These are phyloP conservation scores for Pseudoperonospora humuli DNA, from an alignment of 352 stramenopile species.

Conservation along the genomic window DNA sequence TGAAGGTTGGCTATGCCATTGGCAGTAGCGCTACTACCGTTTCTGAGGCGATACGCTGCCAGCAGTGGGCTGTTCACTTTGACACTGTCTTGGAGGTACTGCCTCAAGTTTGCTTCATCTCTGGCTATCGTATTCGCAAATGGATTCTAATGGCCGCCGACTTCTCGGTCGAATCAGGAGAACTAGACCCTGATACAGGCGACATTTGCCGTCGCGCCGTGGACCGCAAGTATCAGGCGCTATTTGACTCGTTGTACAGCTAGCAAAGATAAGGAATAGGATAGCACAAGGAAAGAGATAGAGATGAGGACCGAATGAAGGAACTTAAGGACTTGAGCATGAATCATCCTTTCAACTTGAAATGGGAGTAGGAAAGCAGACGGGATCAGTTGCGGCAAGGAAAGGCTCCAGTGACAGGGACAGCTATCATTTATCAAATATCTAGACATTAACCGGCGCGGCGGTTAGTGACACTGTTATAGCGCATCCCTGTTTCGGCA, in stretches of 20 bases:
- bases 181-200: slow-evolving; percentile 59
- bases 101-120: slow-evolving; percentile 36
- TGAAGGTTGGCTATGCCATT: slow-evolving; percentile 29
- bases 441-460: no score
- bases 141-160: slow-evolving; percentile 71
- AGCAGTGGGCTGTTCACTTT: slow-evolving; percentile 71
- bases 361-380: no score
- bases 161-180: slow-evolving; percentile 58
- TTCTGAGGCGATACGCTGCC: slow-evolving; percentile 53
- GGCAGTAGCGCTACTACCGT: slow-evolving; percentile 42
- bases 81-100: slow-evolving; percentile 53
- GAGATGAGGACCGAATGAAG: not conserved
- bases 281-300: not conserved
- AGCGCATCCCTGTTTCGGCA: no score
- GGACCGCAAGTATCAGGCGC: slow-evolving; percentile 61
- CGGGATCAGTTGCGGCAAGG: no score
- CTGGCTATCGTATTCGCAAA: slow-evolving; percentile 59
- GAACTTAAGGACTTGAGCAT: not conserved
- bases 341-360: no score
- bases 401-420: no score
- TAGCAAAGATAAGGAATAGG: slow-evolving; percentile 13
- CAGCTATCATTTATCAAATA: no score
- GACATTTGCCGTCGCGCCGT: slow-evolving; percentile 54
- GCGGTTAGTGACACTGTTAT: no score
- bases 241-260: slow-evolving; percentile 70